A percentile compares a stretch with the other conserved stretches of the same genome.
Conservation (phyloP, 73 alveolate genomes). For the Diophrys sp. region DNA sequence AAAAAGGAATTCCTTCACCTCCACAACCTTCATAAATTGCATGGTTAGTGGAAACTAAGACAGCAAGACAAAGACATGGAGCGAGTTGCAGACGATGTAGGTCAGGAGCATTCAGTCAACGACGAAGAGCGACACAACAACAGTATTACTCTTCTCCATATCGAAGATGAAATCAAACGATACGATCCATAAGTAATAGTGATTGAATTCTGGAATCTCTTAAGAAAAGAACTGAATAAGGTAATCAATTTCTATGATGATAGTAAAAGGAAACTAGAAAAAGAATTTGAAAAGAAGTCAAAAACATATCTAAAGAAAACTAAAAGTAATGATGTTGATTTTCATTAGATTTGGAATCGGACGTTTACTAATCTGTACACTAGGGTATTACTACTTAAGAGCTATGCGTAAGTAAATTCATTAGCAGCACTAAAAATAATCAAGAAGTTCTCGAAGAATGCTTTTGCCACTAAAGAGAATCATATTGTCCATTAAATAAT, state of each 20-base stretch:
- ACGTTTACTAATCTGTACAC: conserved; percentile 18
- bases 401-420: conserved; percentile 28
- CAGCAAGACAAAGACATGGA: neutral
- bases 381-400: conserved; percentile 23
- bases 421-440: conserved; percentile 30
- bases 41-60: neutral
- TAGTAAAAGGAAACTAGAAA: neutral
- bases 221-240: neutral
- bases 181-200: neutral
- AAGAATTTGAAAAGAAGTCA: neutral
- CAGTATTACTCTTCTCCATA: no score
- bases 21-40: neutral
- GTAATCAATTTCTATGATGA: neutral
- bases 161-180: no score
- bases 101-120: neutral
- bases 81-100: neutral
- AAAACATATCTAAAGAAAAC: neutral
- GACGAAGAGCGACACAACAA: neutral
- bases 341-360: conserved; percentile 48
- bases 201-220: neutral
- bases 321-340: conserved; percentile 29
- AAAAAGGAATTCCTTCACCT: neutral
- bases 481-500: conserved; percentile 4
- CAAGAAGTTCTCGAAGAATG: conserved; percentile 20
- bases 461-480: conserved; percentile 27